A percentile compares a stretch with the other conserved stretches of the same genome.
Evolutionary conservation across 1,139 yeast genomes (phyloP).

Genomic region (Yamadazyma friedrichii): DNA sequence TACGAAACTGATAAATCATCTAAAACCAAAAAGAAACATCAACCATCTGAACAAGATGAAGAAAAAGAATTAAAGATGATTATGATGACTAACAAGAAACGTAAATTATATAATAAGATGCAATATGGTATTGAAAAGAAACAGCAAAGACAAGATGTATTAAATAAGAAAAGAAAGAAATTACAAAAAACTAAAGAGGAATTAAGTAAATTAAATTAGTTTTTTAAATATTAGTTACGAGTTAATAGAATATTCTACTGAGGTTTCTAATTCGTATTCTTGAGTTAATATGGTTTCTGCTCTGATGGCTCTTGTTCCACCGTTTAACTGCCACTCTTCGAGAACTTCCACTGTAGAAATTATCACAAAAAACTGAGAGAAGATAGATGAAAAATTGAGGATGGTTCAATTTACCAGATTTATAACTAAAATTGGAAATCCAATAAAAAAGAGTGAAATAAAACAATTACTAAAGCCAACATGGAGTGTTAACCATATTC

Average conservation of each 20-base stretch:
- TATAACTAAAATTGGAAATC: slow-evolving; percentile 3
- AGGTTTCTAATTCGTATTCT: too few species aligned
- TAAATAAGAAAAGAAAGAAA: slow-evolving; percentile 77
- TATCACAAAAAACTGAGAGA: not conserved
- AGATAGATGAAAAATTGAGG: not conserved
- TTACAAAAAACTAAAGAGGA: slow-evolving; percentile 66
- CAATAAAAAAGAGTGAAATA: slow-evolving; percentile 4
- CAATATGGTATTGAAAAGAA: slow-evolving; percentile 87
- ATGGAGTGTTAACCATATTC: slow-evolving; percentile 29
- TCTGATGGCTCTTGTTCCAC: too few species aligned
- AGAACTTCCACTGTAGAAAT: not conserved
- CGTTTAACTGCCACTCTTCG: too few species aligned
- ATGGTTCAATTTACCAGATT: not conserved
- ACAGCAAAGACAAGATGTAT: slow-evolving; percentile 71
- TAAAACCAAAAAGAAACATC: slow-evolving; percentile 32
- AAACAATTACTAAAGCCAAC: slow-evolving; percentile 15
- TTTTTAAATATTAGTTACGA: not conserved
- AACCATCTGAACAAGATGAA: slow-evolving; percentile 53
- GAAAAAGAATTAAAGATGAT: slow-evolving; percentile 87
- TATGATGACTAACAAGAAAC: slow-evolving; percentile 97
- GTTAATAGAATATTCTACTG: not conserved
- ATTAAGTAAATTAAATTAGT: slow-evolving; percentile 38
- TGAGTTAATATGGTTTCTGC: too few species aligned
- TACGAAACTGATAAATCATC: slow-evolving; percentile 28
- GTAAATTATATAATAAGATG: slow-evolving; percentile 93